These are phyloP conservation scores for Nakataea oryzae DNA, from an alignment of 2,329 filamentous ascomycete species.

Conservation along the genomic window DNA sequence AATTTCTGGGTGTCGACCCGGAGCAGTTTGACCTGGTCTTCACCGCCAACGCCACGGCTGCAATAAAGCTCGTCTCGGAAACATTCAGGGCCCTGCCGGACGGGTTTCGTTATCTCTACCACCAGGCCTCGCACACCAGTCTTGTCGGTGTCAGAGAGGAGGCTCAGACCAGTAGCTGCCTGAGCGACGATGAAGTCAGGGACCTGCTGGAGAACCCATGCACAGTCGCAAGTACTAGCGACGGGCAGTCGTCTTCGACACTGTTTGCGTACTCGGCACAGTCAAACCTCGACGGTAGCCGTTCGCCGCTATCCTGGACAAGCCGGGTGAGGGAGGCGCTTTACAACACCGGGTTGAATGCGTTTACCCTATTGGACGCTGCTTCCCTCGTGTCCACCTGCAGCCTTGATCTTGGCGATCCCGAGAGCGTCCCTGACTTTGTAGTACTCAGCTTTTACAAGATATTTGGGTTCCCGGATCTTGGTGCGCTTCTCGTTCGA, in stretches of 20 bases:
- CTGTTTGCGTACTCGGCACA: slow-evolving; percentile 78
- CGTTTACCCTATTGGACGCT: slow-evolving; percentile 63
- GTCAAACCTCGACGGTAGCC: slow-evolving; percentile 81
- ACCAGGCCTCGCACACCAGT: slow-evolving; percentile 78
- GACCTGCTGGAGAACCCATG: slow-evolving; percentile 42
- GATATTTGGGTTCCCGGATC: slow-evolving; percentile 92
- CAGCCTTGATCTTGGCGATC: slow-evolving; percentile 57
- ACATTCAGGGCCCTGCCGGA: slow-evolving; percentile 54
- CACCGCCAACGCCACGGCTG: slow-evolving; percentile 84
- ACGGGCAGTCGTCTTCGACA: background rate
- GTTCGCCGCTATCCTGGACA: slow-evolving; percentile 64
- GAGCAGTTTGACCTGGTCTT: slow-evolving; percentile 81
- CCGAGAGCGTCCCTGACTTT: slow-evolving; percentile 64
- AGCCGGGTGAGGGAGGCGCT: slow-evolving; percentile 7
- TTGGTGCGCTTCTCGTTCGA: slow-evolving; percentile 75
- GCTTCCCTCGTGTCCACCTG: slow-evolving; percentile 73
- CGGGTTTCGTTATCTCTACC: slow-evolving; percentile 79
- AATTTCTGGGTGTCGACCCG: slow-evolving; percentile 73
- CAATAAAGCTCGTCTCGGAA: slow-evolving; percentile 77
- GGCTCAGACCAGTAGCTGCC: slow-evolving; percentile 53
- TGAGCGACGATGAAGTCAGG: slow-evolving; percentile 54
- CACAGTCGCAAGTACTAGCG: background rate
- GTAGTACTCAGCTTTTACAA: slow-evolving; percentile 86
- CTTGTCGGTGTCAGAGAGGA: slow-evolving; percentile 71
- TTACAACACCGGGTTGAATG: background rate